Conservation (phyloP, 306 rosid species). For the Rubus idaeus region DNA sequence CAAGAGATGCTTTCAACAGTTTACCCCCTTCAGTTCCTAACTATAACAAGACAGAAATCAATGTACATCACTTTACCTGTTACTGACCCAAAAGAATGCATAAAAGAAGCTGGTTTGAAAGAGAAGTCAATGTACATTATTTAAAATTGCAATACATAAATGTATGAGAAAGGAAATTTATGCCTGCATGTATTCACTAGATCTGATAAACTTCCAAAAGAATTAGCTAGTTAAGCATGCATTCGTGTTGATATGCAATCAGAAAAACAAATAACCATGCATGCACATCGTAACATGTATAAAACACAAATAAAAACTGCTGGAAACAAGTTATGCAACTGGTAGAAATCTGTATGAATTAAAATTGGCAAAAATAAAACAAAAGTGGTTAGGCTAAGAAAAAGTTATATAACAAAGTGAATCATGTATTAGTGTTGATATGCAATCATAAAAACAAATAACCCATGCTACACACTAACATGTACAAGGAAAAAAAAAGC, state of each 20-base stretch:
- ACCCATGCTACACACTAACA: not conserved
- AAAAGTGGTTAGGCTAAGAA: not conserved
- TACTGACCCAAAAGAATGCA: constrained; percentile 15
- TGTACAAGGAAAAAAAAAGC: not conserved
- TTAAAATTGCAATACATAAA: not conserved
- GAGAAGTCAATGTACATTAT: not conserved
- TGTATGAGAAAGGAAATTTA: not conserved
- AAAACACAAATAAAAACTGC: not conserved
- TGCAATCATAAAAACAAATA: not conserved
- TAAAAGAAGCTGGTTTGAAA: constrained; percentile 13
- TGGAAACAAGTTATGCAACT: not conserved
- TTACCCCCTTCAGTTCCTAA: constrained; percentile 56
- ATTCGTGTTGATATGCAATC: not conserved
- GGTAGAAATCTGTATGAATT: not conserved
- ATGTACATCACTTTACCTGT: constrained; percentile 30
- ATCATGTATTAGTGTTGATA: not conserved
- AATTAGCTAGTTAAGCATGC: not conserved
- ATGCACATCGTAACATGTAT: not conserved
- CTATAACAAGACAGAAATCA: constrained; percentile 51
- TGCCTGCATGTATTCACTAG: not conserved
- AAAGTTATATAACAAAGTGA: not conserved
- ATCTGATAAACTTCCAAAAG: not conserved
- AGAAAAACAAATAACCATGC: constrained; percentile 9
- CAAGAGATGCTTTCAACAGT: constrained; percentile 79
- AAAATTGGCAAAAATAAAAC: not conserved